phyloP scores from a whole-genome alignment of 495 filamentous ascomycete genomes.

The Cercophora samala region DNA sequence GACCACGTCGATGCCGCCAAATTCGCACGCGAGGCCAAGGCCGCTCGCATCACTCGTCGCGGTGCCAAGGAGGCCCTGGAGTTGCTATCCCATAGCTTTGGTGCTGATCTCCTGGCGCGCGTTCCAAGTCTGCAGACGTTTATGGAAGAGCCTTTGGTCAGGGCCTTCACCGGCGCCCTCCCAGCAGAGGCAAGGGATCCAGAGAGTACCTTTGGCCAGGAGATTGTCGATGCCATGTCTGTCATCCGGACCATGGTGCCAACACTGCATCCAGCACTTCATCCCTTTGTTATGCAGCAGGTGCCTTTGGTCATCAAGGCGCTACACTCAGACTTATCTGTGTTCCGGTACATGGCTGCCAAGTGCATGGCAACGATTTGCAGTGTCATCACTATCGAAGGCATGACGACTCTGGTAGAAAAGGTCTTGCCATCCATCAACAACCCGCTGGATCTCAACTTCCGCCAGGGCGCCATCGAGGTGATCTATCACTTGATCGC shows the following conservation, averaged over 20 bases:
- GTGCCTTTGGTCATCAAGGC: conserved; percentile 85
- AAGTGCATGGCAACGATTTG: conserved; percentile 97
- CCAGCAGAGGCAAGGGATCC: conserved; percentile 66
- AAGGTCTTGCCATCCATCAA: conserved; percentile 86
- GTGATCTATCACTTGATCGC: conserved; percentile 93
- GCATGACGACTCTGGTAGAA: conserved; percentile 94
- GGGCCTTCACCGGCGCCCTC: conserved; percentile 69
- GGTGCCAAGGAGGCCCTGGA: conserved; percentile 95
- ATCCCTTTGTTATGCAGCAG: conserved; percentile 73
- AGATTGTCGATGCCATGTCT: conserved; percentile 89
- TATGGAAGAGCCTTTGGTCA: conserved; percentile 74
- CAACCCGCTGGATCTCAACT: conserved; percentile 78
- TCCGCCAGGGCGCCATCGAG: conserved; percentile 91
- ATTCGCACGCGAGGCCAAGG: conserved; percentile 80
- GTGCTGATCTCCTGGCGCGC: conserved; percentile 65
- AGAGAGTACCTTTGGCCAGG: conserved; percentile 73
- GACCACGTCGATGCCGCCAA: conserved; percentile 86
- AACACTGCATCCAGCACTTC: conserved; percentile 68
- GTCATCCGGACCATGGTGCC: conserved; percentile 86
- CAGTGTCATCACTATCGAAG: conserved; percentile 89
- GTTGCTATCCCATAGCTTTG: conserved; percentile 76
- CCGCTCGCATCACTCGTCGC: conserved; percentile 80
- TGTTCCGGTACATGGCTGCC: conserved; percentile 92
- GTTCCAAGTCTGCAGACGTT: conserved; percentile 75
- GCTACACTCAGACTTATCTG: conserved; percentile 78